A percentile compares a stretch with the other conserved stretches of the same genome.
Conservation (phyloP, 225 moss, liverwort and hornwort genomes). For the Bryoerythrophyllum caledonicum region DNA sequence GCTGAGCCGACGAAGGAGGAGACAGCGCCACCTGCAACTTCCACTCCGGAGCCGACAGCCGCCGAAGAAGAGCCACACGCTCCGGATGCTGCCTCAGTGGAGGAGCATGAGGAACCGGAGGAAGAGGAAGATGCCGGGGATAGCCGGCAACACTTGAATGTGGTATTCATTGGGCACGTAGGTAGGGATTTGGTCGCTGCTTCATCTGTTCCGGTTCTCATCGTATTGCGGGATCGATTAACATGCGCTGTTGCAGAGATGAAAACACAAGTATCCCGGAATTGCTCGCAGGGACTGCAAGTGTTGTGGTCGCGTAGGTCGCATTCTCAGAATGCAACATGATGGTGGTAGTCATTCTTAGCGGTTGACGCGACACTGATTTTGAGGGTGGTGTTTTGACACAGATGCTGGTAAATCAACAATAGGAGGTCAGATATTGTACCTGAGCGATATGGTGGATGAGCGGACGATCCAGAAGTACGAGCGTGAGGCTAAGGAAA, state of each 20-base stretch:
- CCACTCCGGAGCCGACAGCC: conserved; percentile 17
- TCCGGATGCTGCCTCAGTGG: conserved; percentile 1
- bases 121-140: conserved; percentile 48
- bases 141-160: conserved; percentile 79
- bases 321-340: neutral
- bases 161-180: conserved; percentile 89
- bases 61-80: conserved; percentile 11
- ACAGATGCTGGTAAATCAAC: conserved; percentile 98
- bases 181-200: conserved; percentile 31
- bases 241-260: neutral
- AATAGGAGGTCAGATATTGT: conserved; percentile 95
- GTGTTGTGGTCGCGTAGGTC: neutral
- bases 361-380: neutral
- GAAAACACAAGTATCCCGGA: neutral
- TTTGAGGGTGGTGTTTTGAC: neutral
- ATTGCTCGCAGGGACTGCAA: neutral
- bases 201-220: neutral
- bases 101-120: conserved; percentile 5
- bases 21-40: conserved; percentile 21
- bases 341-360: neutral
- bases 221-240: neutral
- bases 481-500: conserved; percentile 94
- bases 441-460: conserved; percentile 93
- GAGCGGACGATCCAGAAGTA: conserved; percentile 98
- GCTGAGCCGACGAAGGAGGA: conserved; percentile 30